These are phyloP conservation scores for Prosopis cineraria DNA, from an alignment of 306 rosid genomes.

Conservation along the genomic window DNA sequence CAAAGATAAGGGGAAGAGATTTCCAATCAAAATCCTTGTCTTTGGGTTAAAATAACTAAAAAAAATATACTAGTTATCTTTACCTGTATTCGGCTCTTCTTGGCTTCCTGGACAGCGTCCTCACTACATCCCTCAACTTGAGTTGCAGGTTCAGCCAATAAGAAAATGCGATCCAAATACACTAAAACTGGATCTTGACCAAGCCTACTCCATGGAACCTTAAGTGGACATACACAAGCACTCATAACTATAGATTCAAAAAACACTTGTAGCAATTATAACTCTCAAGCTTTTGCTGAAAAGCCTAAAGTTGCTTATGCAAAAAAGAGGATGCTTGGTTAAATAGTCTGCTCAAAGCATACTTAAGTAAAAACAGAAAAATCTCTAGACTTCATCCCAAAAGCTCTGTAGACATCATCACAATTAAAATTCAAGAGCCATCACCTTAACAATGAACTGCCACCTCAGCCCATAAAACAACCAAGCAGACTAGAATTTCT, in stretches of 20 bases:
- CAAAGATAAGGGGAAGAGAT: conserved; percentile 34
- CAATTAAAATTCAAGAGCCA: background rate
- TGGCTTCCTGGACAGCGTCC: conserved; percentile 90
- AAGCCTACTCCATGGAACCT: conserved; percentile 99
- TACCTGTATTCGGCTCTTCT: conserved; percentile 80
- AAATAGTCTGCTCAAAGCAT: conserved; percentile 8
- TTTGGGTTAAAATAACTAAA: conserved; percentile 13
- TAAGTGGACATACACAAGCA: conserved; percentile 22
- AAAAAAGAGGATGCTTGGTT: conserved; percentile 24
- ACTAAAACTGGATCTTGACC: conserved; percentile 98
- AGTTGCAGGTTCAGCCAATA: conserved; percentile 94
- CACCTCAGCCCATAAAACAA: conserved; percentile 24
- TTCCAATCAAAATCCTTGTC: conserved; percentile 23
- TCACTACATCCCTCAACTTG: conserved; percentile 79
- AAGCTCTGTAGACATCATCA: background rate
- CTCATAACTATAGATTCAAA: conserved; percentile 27
- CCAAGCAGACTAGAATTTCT: background rate
- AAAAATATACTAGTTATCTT: conserved; percentile 30
- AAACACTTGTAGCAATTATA: background rate
- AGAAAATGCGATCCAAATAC: conserved; percentile 82
- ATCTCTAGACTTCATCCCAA: background rate
- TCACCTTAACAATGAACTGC: conserved; percentile 8
- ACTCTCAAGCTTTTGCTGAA: background rate
- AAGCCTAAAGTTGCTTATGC: background rate
- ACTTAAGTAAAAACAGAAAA: conserved; percentile 1